Conservation (phyloP, 768 basidiomycete genomes). For the Butyriboletus loyo region DNA sequence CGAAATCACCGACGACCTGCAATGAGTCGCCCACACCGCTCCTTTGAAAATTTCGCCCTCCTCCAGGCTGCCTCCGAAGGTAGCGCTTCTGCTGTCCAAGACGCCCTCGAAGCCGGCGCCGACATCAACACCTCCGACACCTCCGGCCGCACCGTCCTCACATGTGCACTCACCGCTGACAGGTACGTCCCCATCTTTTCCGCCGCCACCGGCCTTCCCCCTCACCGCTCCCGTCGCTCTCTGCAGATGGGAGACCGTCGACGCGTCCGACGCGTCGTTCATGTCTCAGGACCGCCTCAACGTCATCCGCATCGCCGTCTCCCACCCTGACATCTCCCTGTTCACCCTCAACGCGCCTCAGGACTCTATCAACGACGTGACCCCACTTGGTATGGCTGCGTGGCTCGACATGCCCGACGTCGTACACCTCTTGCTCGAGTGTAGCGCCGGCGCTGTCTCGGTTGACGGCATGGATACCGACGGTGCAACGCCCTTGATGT, state of each 20-base stretch:
- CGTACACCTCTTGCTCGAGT: conserved; percentile 64
- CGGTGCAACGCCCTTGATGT: conserved; percentile 82
- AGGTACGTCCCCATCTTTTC: conserved; percentile 42
- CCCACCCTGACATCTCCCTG: conserved; percentile 58
- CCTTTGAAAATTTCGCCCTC: conserved; percentile 42
- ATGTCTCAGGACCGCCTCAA: conserved; percentile 55
- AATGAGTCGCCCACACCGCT: conserved; percentile 38
- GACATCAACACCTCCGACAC: conserved; percentile 67
- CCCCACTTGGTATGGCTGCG: conserved; percentile 74
- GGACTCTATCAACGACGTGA: conserved; percentile 65
- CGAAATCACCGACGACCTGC: conserved; percentile 32
- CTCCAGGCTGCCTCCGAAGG: conserved; percentile 58
- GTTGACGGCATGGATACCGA: conserved; percentile 74
- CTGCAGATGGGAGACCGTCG: conserved; percentile 61
- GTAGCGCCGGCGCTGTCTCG: conserved; percentile 56
- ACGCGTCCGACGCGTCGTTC: conserved; percentile 70
- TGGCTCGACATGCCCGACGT: conserved; percentile 66
- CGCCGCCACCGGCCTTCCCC: conserved; percentile 2
- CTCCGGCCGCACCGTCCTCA: conserved; percentile 59
- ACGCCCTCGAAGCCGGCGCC: conserved; percentile 55
- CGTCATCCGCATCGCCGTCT: conserved; percentile 53
- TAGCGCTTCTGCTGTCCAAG: conserved; percentile 49
- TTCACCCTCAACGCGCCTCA: conserved; percentile 75
- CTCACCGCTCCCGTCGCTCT: conserved; percentile 1
- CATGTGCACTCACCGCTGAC: conserved; percentile 70